Evolutionary conservation across 805 yeast genomes (phyloP).

Genomic region (Candida easanensis): DNA sequence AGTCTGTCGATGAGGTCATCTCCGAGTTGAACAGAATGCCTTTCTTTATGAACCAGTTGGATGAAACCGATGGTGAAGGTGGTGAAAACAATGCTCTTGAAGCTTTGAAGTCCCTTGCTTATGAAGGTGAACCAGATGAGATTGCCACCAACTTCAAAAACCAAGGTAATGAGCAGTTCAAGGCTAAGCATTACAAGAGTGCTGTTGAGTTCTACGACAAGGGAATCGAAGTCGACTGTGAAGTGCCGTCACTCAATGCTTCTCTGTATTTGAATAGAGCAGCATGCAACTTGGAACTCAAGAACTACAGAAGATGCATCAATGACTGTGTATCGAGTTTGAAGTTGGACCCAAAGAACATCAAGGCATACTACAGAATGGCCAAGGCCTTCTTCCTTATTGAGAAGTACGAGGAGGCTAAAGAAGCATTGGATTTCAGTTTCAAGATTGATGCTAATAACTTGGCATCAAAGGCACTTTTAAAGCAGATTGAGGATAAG

Average conservation of each 20-base stretch:
- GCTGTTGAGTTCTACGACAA: slow-evolving; percentile 80
- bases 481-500: slow-evolving; percentile 39
- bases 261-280: slow-evolving; percentile 81
- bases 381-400: slow-evolving; percentile 76
- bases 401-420: slow-evolving; percentile 69
- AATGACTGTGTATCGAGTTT: slow-evolving; percentile 80
- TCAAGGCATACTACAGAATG: slow-evolving; percentile 84
- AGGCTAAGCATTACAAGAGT: slow-evolving; percentile 62
- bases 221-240: slow-evolving; percentile 72
- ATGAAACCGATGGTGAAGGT: slow-evolving; percentile 71
- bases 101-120: slow-evolving; percentile 87
- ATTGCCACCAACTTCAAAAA: slow-evolving; percentile 84
- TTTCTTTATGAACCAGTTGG: slow-evolving; percentile 88
- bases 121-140: slow-evolving; percentile 95
- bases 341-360: slow-evolving; percentile 58
- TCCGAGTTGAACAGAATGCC: slow-evolving; percentile 81
- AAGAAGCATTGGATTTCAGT: slow-evolving; percentile 64
- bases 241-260: slow-evolving; percentile 49
- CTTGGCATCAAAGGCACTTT: slow-evolving; percentile 47
- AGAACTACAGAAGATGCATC: slow-evolving; percentile 82
- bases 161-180: slow-evolving; percentile 90
- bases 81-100: slow-evolving; percentile 76
- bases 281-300: slow-evolving; percentile 83
- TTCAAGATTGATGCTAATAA: slow-evolving; percentile 58
- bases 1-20: slow-evolving; percentile 73